Evolutionary conservation across 768 basidiomycete genomes (phyloP).

Genomic region (Trametes punicea): DNA sequence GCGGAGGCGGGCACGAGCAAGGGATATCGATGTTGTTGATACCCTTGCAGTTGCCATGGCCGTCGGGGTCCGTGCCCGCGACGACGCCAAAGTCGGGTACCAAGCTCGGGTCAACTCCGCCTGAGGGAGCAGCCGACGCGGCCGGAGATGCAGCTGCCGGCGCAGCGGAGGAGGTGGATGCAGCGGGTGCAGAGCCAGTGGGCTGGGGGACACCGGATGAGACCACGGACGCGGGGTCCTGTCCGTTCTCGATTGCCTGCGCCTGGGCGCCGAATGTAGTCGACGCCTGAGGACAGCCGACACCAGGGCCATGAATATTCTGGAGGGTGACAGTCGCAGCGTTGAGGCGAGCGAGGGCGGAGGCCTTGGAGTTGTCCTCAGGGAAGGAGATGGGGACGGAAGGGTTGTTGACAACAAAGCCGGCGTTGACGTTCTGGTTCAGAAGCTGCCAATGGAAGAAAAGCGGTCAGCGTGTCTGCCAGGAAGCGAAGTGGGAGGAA

Average conservation of each 20-base stretch:
- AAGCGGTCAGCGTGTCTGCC: background rate
- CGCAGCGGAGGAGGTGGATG: too few species aligned
- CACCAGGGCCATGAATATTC: conserved; percentile 62
- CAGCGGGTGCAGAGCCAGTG: background rate
- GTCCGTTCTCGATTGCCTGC: conserved; percentile 15
- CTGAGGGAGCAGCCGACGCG: conserved; percentile 5
- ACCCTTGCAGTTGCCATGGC: conserved; percentile 35
- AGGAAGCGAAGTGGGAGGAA: background rate
- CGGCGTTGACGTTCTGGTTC: conserved; percentile 39
- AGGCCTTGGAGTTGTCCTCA: conserved; percentile 35
- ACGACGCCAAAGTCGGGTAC: conserved; percentile 25
- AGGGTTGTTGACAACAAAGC: conserved; percentile 41
- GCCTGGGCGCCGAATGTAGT: conserved; percentile 50
- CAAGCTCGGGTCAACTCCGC: conserved; percentile 24
- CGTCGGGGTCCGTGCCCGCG: conserved; percentile 21
- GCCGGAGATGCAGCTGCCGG: conserved; percentile 17
- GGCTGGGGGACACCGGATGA: background rate
- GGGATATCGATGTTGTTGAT: conserved; percentile 38
- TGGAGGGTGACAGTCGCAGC: conserved; percentile 63
- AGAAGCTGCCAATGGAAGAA: conserved; percentile 27
- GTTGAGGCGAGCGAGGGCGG: conserved; percentile 42
- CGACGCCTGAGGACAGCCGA: conserved; percentile 60
- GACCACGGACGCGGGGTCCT: conserved; percentile 3
- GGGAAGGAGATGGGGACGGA: conserved; percentile 40
- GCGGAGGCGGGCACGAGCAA: conserved; percentile 39